Base-by-base conservation (phyloP, 345 rosid genomes). In the Syzygium jambos region DNA sequence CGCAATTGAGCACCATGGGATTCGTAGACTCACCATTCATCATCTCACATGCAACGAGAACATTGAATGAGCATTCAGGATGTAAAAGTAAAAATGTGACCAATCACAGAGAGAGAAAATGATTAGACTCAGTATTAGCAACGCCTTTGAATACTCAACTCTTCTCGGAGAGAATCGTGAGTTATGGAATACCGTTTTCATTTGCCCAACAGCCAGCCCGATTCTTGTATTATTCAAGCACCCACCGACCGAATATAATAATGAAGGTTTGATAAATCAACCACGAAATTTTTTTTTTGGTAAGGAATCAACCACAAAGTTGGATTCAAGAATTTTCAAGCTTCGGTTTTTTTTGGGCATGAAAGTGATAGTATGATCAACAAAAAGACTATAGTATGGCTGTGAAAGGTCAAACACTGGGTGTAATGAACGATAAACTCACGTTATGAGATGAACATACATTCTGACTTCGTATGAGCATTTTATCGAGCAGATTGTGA, bases 381-480 rank as follows among this genome's bases (percentile, higher is more conserved):
- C 54, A 16, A 52, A 52, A 52, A 52, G 54, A 52, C 54, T 52
- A 13, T 52, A 52, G 54, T 52, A 52, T 52, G 54, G 53, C 53
- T 38, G 68, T n/a, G 34, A 6, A 30, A 61, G 9, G 34, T 61
- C 73, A 6, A 61, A n/a, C 73, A 2, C 17, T 6, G 19, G 34
- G 34, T 61, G 73, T 17, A 59, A 59, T 59, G 30, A 11, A 0
- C 16, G 15, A 59, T 59, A 89, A 91, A 15, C 84, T 93, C 91
- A 83, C 94, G 98, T 93, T 94, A 86, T 91, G 91, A 87, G 34
- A 84, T 23, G 54, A 83, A 6, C 16, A 49, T 25, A 9, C 84
- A 78, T 38, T 17, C 52, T 38, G 2, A 49, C 55, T 46, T 83
- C 55, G 6, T 51, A 17, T 61, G 73, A 61, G 73, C 73, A 61